These are phyloP conservation scores for Magnaporthales sp. DNA, from an alignment of 2,329 filamentous ascomycete species.

Conservation along the genomic window DNA sequence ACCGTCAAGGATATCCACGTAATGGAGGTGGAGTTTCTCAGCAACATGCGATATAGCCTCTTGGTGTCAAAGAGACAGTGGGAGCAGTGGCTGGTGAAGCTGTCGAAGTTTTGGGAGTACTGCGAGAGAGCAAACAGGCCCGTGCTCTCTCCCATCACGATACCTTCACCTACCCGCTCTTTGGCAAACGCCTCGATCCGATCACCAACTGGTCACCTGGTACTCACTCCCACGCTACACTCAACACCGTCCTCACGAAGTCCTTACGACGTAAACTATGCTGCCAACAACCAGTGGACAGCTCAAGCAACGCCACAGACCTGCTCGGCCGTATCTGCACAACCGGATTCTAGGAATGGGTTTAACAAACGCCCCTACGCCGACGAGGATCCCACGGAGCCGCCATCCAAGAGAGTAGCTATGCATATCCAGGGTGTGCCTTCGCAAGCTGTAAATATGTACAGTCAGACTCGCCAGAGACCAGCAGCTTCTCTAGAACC, in stretches of 20 bases:
- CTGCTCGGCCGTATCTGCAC: slow-evolving; percentile 40
- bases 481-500: slow-evolving; percentile 17
- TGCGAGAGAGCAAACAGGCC: slow-evolving; percentile 57
- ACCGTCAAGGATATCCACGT: slow-evolving; percentile 92
- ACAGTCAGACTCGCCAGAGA: slow-evolving; percentile 7
- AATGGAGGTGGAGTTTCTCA: slow-evolving; percentile 99
- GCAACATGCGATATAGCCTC: slow-evolving; percentile 94
- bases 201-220: slow-evolving; percentile 35
- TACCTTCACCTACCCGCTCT: slow-evolving; percentile 28
- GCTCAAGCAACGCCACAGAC: slow-evolving; percentile 25
- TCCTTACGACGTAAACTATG: slow-evolving; percentile 13
- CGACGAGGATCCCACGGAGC: slow-evolving; percentile 41
- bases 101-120: slow-evolving; percentile 76
- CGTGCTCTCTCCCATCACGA: slow-evolving; percentile 28
- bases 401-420: slow-evolving; percentile 40
- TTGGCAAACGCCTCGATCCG: slow-evolving; percentile 36
- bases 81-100: slow-evolving; percentile 76
- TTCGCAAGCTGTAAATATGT: slow-evolving; percentile 8
- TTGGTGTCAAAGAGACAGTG: slow-evolving; percentile 81
- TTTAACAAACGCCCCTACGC: slow-evolving; percentile 40
- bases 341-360: slow-evolving; percentile 29
- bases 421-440: slow-evolving; percentile 11
- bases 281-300: slow-evolving; percentile 5
- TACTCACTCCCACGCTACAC: slow-evolving; percentile 22
- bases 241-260: slow-evolving; percentile 25